These are phyloP conservation scores for Annulohypoxylon moriforme DNA, from an alignment of 495 filamentous ascomycete genomes.

Conservation along the genomic window DNA sequence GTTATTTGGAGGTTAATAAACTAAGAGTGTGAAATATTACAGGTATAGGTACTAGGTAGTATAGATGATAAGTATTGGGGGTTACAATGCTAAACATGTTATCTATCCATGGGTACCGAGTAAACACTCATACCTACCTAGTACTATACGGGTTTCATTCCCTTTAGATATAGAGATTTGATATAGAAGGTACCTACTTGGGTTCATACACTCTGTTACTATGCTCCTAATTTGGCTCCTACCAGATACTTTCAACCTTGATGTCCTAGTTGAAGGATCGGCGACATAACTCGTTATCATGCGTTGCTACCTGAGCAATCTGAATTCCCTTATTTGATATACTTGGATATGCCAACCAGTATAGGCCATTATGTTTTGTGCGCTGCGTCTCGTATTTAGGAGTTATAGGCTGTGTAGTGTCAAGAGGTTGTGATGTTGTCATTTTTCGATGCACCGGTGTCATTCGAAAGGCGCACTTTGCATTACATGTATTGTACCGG, in stretches of 20 bases:
- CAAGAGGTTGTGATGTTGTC: not conserved
- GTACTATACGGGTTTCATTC: no score
- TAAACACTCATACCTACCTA: no score
- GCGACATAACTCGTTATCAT: not conserved
- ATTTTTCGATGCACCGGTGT: not conserved
- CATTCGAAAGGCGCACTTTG: constrained; percentile 5
- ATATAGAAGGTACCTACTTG: no score
- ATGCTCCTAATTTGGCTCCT: not conserved
- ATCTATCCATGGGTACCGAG: no score
- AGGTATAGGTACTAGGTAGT: no score
- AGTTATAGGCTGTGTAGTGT: not conserved
- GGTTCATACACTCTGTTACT: not conserved
- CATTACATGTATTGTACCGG: not conserved
- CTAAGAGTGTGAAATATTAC: no score
- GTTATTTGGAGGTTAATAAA: no score
- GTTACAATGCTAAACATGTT: no score
- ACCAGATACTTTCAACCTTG: constrained; percentile 5
- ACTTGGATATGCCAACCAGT: constrained; percentile 5
- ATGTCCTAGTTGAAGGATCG: not conserved
- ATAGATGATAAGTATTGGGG: no score
- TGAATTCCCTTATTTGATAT: not conserved
- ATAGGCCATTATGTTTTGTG: not conserved
- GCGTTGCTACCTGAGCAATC: constrained; percentile 22
- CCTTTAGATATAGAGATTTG: no score
- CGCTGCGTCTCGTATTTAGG: not conserved